Base-by-base conservation (phyloP, 208 protist genomes). In the Jaenimonas drosophilae region DNA sequence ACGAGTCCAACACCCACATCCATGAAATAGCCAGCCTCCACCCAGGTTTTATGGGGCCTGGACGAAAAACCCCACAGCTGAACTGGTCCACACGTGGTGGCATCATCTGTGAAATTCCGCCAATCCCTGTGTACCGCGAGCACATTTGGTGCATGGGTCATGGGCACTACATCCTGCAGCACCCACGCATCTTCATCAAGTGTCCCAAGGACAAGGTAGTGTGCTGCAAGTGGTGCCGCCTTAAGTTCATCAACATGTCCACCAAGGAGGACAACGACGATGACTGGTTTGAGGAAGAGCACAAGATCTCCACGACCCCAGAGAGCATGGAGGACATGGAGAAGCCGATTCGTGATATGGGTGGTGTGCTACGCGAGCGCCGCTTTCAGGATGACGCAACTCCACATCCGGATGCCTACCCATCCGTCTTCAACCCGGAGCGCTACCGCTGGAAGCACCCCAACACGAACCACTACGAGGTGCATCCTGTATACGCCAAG, bases 191-290 rank as follows among this genome's bases (percentile, higher is more conserved):
- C 49, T 92, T 88, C 53, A 88, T 92, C 59, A 92, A 88, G 48
- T 85, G 75, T 36, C 83, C 76, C 16, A 54, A 53, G 20, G 75
- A 72, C 9, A 80, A 88, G 52, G 79, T 88, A 14, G 75, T 88
- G 0, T 57, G 46, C 34, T 92, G 78, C 59, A 92, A 92, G 60
- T 92, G 83, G 83, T 92, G 83, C 54, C 72, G 76, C 29, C 62
- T 88, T 14, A 92, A 92, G 60, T 92, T 88, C 57, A 88, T 92
- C 46, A 92, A 92, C 51, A 88, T 92, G 83, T 59, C 78, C 16
- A 92, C 83, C 32, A 62, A 79, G 12, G 74, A 76, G 21, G 83
- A 92, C 59, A 85, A 88, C 42, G 83, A 92, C 57, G 78, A 92
- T 25, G 83, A 92, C 54, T 92, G 83, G 78, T 53, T 65, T 39